A percentile compares a stretch with the other conserved stretches of the same genome.
Conservation (phyloP, 2,329 filamentous ascomycete genomes). For the Rhynchosporium agropyri region DNA sequence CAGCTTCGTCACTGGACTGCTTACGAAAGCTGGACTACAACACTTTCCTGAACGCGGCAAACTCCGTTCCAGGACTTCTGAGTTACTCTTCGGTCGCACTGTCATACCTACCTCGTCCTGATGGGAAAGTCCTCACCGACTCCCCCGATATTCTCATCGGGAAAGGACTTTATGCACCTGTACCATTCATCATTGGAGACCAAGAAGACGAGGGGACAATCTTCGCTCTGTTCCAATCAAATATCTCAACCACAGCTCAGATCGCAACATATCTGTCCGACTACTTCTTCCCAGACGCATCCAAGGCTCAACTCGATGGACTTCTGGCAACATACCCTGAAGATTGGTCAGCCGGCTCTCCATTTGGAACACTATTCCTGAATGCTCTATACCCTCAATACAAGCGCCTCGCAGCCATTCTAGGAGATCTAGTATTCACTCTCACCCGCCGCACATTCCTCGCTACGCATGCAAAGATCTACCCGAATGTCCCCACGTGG, state of each 20-base stretch:
- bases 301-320: constrained; percentile 51
- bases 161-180: constrained; percentile 57
- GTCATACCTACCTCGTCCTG: constrained; percentile 74
- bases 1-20: constrained; percentile 62
- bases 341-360: constrained; percentile 55
- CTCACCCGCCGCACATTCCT: constrained; percentile 69
- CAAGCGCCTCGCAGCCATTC: constrained; percentile 73
- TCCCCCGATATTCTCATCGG: constrained; percentile 62
- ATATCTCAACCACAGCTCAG: constrained; percentile 62
- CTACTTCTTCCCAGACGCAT: constrained; percentile 62
- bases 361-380: constrained; percentile 67
- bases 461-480: constrained; percentile 46
- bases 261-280: constrained; percentile 63
- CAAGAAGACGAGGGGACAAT: constrained; percentile 81
- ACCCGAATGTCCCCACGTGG: constrained; percentile 66
- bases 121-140: constrained; percentile 62
- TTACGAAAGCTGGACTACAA: constrained; percentile 63
- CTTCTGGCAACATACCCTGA: constrained; percentile 65
- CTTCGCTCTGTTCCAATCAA: constrained; percentile 68
- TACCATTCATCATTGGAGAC: constrained; percentile 69
- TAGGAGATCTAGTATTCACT: constrained; percentile 77
- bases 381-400: constrained; percentile 76
- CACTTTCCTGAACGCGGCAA: constrained; percentile 64
- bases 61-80: constrained; percentile 68
- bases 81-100: constrained; percentile 70